phyloP scores from a whole-genome alignment of 805 yeast species.

The Sugiyamaella boreocaroliniensis region DNA sequence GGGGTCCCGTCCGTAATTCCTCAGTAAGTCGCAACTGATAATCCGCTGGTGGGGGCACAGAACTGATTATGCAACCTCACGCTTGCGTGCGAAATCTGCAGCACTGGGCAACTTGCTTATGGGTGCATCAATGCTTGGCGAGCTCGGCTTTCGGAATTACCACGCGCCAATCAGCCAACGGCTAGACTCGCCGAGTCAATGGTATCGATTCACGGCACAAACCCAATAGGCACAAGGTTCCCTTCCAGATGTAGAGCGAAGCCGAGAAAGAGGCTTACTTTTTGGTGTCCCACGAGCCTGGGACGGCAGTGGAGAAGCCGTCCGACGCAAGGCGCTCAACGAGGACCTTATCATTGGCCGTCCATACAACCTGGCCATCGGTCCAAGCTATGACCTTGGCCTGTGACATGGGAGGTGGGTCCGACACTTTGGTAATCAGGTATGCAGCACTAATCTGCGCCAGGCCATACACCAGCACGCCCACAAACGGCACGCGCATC shows the following conservation, averaged over 20 bases:
- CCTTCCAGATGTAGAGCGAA: background rate
- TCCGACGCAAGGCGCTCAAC: background rate
- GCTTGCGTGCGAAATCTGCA: too few species aligned
- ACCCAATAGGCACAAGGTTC: too few species aligned
- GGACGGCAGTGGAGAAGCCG: slow-evolving; percentile 2
- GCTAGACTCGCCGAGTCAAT: background rate
- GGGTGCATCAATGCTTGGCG: too few species aligned
- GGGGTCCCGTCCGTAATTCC: too few species aligned
- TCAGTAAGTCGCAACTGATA: too few species aligned
- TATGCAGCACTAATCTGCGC: slow-evolving; percentile 51
- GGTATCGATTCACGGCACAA: background rate
- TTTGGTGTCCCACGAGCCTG: slow-evolving; percentile 3
- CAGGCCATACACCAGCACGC: slow-evolving; percentile 44
- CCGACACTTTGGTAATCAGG: slow-evolving; percentile 47
- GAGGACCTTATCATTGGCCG: slow-evolving; percentile 13
- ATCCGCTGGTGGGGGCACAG: too few species aligned
- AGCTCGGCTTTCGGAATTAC: too few species aligned
- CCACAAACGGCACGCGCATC: slow-evolving; percentile 40
- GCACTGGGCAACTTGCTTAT: too few species aligned
- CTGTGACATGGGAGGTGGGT: slow-evolving; percentile 34
- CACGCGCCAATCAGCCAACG: background rate
- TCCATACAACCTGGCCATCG: slow-evolving; percentile 29
- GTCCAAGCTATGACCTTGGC: slow-evolving; percentile 25
- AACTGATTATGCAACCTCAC: too few species aligned
- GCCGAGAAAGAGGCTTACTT: background rate